phyloP scores from a whole-genome alignment of 73 alveolate species.

The Paramecium caudatum region DNA sequence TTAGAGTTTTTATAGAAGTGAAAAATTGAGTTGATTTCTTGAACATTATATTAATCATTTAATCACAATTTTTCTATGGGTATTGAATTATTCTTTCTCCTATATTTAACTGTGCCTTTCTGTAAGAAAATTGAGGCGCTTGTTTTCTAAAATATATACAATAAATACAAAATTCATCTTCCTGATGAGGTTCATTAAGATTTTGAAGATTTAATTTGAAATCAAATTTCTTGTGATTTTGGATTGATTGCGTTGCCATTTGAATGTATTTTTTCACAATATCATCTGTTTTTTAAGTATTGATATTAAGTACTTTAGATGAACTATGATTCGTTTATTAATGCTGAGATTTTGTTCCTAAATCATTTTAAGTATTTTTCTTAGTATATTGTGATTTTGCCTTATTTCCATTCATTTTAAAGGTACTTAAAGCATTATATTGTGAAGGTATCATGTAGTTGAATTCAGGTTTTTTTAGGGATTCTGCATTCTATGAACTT shows the following conservation, averaged over 20 bases:
- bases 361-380: slow-evolving; percentile 10
- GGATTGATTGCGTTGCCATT: not conserved
- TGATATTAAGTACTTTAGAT: slow-evolving; percentile 20
- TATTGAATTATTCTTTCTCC: slow-evolving; percentile 3
- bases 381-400: slow-evolving; percentile 43
- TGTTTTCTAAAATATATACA: not conserved
- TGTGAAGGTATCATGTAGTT: slow-evolving; percentile 58
- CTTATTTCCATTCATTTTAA: slow-evolving; percentile 1
- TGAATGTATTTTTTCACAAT: slow-evolving; percentile 62
- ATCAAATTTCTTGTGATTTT: slow-evolving; percentile 58
- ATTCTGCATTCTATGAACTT: slow-evolving; percentile 20
- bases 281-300: slow-evolving; percentile 63
- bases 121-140: slow-evolving; percentile 28
- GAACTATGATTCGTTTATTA: slow-evolving; percentile 23
- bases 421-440: slow-evolving; percentile 32
- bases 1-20: not conserved
- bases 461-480: slow-evolving; percentile 12
- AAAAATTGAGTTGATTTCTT: not conserved
- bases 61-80: slow-evolving; percentile 69
- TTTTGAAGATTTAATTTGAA: slow-evolving; percentile 60
- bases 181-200: not conserved
- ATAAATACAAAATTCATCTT: slow-evolving; percentile 56
- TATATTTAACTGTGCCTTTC: slow-evolving; percentile 48
- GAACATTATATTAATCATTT: slow-evolving; percentile 35
- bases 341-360: slow-evolving; percentile 4